Evolutionary conservation across 441 rosid species (phyloP).

Genomic region (Bruguiera hainesii): DNA sequence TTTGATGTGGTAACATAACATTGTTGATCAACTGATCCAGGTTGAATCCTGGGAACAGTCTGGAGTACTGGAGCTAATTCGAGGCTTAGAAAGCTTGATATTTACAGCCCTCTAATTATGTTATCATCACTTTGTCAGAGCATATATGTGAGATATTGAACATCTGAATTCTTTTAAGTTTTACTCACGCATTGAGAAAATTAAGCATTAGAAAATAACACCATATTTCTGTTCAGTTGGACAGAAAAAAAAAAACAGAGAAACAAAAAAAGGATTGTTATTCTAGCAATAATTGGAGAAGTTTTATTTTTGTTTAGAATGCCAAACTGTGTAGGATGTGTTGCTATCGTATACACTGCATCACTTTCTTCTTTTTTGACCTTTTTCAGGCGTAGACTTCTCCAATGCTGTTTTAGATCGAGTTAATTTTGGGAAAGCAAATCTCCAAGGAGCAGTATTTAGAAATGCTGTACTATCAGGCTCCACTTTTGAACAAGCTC

Average conservation of each 20-base stretch:
- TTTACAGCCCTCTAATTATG: too few relatives aligned
- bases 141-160: too few relatives aligned
- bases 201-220: not conserved
- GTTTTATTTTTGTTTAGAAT: not conserved
- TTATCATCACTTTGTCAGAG: too few relatives aligned
- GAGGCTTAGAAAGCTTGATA: too few relatives aligned
- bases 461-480: slow-evolving; percentile 72
- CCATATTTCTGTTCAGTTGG: too few relatives aligned
- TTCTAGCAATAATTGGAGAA: not conserved
- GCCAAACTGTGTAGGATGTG: not conserved
- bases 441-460: slow-evolving; percentile 73
- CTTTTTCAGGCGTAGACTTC: slow-evolving; percentile 59
- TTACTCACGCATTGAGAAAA: not conserved
- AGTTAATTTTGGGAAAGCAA: slow-evolving; percentile 68
- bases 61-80: too few relatives aligned
- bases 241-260: too few relatives aligned
- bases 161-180: not conserved
- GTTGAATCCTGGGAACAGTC: too few relatives aligned
- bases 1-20: too few relatives aligned
- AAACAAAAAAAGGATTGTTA: too few relatives aligned
- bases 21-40: too few relatives aligned
- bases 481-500: slow-evolving; percentile 65
- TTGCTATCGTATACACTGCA: not conserved
- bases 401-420: slow-evolving; percentile 79
- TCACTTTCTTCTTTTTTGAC: not conserved